Evolutionary conservation across 2,329 filamentous ascomycete genomes (phyloP), one percentile per base, ranked within the genome.

Genomic region (Sporothrix brunneoviolacea): DNA sequence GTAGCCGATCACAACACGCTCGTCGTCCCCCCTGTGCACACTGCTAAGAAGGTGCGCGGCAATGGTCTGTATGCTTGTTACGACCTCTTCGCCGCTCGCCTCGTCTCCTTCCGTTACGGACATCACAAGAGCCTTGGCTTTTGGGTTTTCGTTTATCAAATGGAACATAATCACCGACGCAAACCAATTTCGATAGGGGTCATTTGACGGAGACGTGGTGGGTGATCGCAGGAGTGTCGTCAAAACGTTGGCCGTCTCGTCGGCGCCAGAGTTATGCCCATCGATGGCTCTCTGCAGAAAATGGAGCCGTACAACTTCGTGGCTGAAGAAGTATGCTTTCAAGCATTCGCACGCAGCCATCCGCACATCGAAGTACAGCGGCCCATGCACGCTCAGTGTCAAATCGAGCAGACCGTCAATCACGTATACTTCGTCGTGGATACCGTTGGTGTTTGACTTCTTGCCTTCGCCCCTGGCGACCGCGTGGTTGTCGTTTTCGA

Each of bases 341-440:
- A 98, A 80, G 61, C 91, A 95, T 60, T 91, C 85, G 64, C 87
- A 93, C 19, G 88, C 90, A 18, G 91, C 87, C 61, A 90, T 79
- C 21, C 93, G 83, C 33, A 91, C 74, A 65, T 95, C 85, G 58
- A 95, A 86, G 32, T 86, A 75, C 47, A 83, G 76, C 18, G 80
- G 69, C 0, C 83, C 72, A 27, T 84, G 76, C 19, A 85, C 73
- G 50, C 83, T 83, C 8, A 98, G 72, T 0, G 86, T 83, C 38
- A 96, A 71, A 59, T 96, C 89, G 42, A 98, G 74, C 16, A 98
- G 73, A 2, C 88, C 93, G 65, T 97, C 91, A 60, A 98, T 95
- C 27, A 98, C 89, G 67, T 95, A 95, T 30, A 91, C 82, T 50
- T 79, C 79, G 13, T 75, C 32, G 7, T 39, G 69, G 9, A 74